Base-by-base conservation (phyloP, 2,329 filamentous ascomycete genomes). In the Seiridium unicorne region DNA sequence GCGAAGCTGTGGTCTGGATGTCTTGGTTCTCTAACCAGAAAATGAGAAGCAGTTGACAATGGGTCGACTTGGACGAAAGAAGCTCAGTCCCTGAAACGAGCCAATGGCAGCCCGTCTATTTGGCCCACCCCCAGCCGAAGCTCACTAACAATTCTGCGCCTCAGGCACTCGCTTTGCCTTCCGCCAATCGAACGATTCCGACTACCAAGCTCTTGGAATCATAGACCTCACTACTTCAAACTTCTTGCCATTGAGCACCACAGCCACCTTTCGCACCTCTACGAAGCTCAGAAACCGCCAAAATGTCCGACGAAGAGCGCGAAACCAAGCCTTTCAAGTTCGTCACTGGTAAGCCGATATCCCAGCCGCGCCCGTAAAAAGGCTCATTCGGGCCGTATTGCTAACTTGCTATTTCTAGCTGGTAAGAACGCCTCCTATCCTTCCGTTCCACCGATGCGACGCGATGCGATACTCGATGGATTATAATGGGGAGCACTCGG, bases 301-400 rank as follows among this genome's bases (percentile, higher is more conserved):
- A 81, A 72, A 99, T 99, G 94, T 90, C 93, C 78, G 92, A 96
- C 82, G 89, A 91, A 73, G 91, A 96, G 79, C 84, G 85, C 79
- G 84, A 85, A 70, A 97, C 93, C 82, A 99, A 97, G 89, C 96
- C 96, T 81, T 99, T 99, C 90, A 99, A 99, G 91, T 98, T 98
- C 84, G 95, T 98, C 76, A 98, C 94, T 83, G 94, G 93, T 97
- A 87, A 79, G 92, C 78, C 58, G 61, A 51, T 57, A 51, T 48
- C 26, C 13, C 32, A 44, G n/a, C 51, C 42, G 48, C 36, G 32
- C 51, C 51, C 40, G 34, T 61, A 66, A 73, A 74, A 73, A 73
- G 73, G 32, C 55, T 57, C 55, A 57, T 31, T 47, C 44, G 71
- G 70, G 68, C 70, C 72, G 70, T 74, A 72, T 61, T 66, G 66